Evolutionary conservation across 345 rosid species (phyloP).

Genomic region (Citrus cavaleriei): DNA sequence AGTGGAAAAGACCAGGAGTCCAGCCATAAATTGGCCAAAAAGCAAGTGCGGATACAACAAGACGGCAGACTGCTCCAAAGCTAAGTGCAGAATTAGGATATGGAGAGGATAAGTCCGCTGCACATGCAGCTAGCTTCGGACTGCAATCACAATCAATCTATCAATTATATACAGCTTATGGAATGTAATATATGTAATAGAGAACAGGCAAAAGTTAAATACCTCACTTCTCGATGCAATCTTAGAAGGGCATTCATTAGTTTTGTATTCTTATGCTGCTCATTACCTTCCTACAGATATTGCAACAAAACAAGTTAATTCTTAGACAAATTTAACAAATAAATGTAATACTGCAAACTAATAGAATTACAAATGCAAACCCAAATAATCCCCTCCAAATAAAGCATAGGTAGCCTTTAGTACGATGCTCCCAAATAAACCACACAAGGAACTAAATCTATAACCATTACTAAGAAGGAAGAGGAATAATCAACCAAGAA

Average conservation of each 20-base stretch:
- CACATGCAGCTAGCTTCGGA: constrained; percentile 93
- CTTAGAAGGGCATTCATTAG: constrained; percentile 81
- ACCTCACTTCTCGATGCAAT: constrained; percentile 95
- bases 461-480: not conserved
- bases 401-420: not conserved
- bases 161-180: constrained; percentile 15
- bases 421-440: not conserved
- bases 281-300: constrained; percentile 67
- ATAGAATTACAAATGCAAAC: not conserved
- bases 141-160: constrained; percentile 49
- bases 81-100: constrained; percentile 92
- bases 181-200: not conserved
- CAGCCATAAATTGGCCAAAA: constrained; percentile 96
- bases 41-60: constrained; percentile 82
- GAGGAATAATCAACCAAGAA: not conserved
- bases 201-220: constrained; percentile 16
- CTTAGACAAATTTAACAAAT: constrained; percentile 1
- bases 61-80: constrained; percentile 95
- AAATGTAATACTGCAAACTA: not conserved
- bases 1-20: constrained; percentile 92
- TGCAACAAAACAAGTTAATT: constrained; percentile 17
- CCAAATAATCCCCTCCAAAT: not conserved
- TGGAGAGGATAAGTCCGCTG: constrained; percentile 84
- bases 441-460: not conserved
- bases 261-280: constrained; percentile 91